Evolutionary conservation across 768 basidiomycete species (phyloP), one percentile per base, ranked within the genome.

Genomic region (Boletus speciosus): DNA sequence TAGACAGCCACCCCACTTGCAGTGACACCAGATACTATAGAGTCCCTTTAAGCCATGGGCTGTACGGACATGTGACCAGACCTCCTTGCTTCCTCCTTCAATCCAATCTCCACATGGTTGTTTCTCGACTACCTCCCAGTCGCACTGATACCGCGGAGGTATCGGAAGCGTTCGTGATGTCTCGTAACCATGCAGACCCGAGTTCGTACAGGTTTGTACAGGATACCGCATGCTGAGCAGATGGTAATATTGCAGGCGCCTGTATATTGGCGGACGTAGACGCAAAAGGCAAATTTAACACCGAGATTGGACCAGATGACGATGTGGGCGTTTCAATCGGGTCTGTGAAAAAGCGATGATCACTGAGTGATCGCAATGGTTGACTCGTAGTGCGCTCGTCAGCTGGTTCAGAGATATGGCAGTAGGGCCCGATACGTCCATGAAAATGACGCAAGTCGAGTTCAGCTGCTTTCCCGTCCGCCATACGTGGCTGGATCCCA

Each of bases 41-140:
- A 35, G 47, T 31, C 59, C 59, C n/a, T 49, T 61, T 35, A 51
- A 38, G 9, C 54, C 60, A 44, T 57, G 59, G 39, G 31, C 16
- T 19, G 27, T 49, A 15, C 51, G 57, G 43, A 57, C 48, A 32
- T 61, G 54, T n/a, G 29, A 32, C 51, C 48, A 61, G 21, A 56
- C 32, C 40, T 61, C 51, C 45, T 36, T 57, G 48, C 27, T 52
- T 19, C 54, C 43, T 21, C 59, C 59, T 41, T 60, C 50, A 7
- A 60, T 41, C 54, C 50, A 49, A 7, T 43, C n/a, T 27, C 51
- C 48, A 25, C 40, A 57, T 12, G 29, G 27, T 4, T n/a, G 21
- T 29, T 40, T 32, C 11, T 31, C 29, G 10, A 35, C 14, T 21
- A 43, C 31, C 14, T 49, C 47, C 58, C 44, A 61, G 6, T 39